Base-by-base conservation (phyloP, 2,329 filamentous ascomycete species). In the Epicoccum sorghinum region DNA sequence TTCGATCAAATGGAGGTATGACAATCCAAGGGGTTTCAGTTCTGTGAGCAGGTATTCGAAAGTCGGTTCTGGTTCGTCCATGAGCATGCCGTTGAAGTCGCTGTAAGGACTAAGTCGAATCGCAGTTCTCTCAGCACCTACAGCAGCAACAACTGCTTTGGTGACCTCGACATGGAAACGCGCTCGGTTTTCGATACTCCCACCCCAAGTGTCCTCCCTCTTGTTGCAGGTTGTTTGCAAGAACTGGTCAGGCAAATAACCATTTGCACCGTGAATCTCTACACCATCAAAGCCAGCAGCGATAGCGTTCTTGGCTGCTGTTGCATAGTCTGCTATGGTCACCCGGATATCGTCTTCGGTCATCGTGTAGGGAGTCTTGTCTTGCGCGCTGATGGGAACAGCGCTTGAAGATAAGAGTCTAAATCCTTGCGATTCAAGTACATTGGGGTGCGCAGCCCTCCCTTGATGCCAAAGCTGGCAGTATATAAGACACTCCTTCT, bases 211-310 rank as follows among this genome's bases (percentile, higher is more conserved):
- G 55, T 82, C 80, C 0, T 66, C 81, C 2, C 84, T 77, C 36
- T 76, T 73, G 70, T 87, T 87, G 58, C 75, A 74, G 6, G 73
- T 78, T 53, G 82, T 80, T 58, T 84, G 87, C 12, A 89, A 75
- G 70, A 91, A 91, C 61, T 88, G 81, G 52, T 82, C 81, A 7
- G 89, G 70, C 1, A 91, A 77, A 65, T 90, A 91, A 3, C 87
- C 86, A 60, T 89, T 87, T 1, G 85, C 85, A 29, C 72, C 78
- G 54, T 79, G 76, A 23, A 80, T 71, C 52, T 79, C 87, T 22
- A 89, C 79, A 0, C 83, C 83, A 62, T 89, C 87, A 58, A 85
- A 83, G 0, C 82, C 83, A 1, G 81, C 82, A 38, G 72, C 67
- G 4, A 79, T 70, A 0, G 78, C 77, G 36, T 75, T 77, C 60